These are phyloP conservation scores for Plasmodium sp. DNA, from an alignment of 169 alveolate species.

Conservation along the genomic window DNA sequence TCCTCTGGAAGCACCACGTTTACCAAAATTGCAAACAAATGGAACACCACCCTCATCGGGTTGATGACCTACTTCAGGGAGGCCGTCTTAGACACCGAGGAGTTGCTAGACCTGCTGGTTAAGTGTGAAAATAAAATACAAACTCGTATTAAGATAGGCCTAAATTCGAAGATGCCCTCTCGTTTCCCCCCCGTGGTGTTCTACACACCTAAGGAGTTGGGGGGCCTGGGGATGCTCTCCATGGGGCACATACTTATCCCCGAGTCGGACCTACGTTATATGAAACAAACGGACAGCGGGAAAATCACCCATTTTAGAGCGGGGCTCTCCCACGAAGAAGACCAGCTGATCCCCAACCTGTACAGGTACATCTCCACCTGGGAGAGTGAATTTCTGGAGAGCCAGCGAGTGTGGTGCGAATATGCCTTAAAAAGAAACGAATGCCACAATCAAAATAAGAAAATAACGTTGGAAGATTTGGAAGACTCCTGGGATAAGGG, in stretches of 20 bases:
- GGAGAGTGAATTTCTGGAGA: constrained; percentile 99
- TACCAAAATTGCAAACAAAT: constrained; percentile 99
- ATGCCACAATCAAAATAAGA: constrained; percentile 98
- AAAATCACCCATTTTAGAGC: constrained; percentile 98
- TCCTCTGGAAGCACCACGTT: constrained; percentile 99
- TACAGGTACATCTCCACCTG: constrained; percentile 98
- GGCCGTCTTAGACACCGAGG: constrained; percentile 99
- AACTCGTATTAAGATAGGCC: constrained; percentile 99
- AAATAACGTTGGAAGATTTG: constrained; percentile 98
- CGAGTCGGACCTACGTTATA: constrained; percentile 97
- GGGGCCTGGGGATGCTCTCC: constrained; percentile 99
- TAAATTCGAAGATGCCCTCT: constrained; percentile 99
- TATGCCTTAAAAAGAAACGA: constrained; percentile 99
- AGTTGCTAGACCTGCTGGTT: constrained; percentile 97
- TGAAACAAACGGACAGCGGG: constrained; percentile 98
- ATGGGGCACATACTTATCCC: constrained; percentile 99
- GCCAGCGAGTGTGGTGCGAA: constrained; percentile 99
- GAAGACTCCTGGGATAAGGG: constrained; percentile 99
- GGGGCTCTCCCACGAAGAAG: constrained; percentile 99
- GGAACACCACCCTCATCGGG: constrained; percentile 99
- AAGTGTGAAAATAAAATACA: constrained; percentile 99
- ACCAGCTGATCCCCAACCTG: constrained; percentile 98
- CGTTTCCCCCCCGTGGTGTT: constrained; percentile 99
- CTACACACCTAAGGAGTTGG: constrained; percentile 99
- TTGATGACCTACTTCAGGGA: constrained; percentile 99